Percentiles rank a stretch among this genome's conserved stretches.
Evolutionary conservation across 2,329 filamentous ascomycete species (phyloP).

Genomic region (Cladobotryum mycophilum): DNA sequence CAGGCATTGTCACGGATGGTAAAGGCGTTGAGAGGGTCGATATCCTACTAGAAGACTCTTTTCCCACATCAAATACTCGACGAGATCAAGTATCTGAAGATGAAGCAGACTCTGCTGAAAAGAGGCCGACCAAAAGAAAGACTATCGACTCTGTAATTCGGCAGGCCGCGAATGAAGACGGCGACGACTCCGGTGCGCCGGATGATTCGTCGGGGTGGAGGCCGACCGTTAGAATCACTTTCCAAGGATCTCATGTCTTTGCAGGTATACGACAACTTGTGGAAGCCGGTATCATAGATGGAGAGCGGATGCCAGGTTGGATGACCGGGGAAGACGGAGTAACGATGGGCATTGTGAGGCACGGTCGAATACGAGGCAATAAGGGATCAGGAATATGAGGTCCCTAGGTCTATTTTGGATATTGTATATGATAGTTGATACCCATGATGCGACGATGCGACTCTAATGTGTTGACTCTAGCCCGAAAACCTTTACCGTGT

Average conservation of each 20-base stretch:
- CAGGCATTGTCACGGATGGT: conserved; percentile 48
- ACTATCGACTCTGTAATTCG: conserved; percentile 31
- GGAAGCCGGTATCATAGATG: conserved; percentile 68
- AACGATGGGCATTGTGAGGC: conserved; percentile 62
- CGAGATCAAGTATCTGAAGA: conserved; percentile 17
- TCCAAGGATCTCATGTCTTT: conserved; percentile 74
- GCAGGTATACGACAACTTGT: conserved; percentile 72
- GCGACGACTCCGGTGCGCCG: conserved; percentile 11
- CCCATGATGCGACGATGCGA: conserved; percentile 13
- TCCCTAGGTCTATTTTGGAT: conserved; percentile 16
- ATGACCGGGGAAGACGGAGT: conserved; percentile 84
- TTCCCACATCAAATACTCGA: conserved; percentile 28
- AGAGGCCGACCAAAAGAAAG: conserved; percentile 21
- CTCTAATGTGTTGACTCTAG: conserved; percentile 37
- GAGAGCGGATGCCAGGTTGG: conserved; percentile 78
- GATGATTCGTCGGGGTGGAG: conserved; percentile 25
- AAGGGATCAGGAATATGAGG: conserved; percentile 48
- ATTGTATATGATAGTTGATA: conserved; percentile 23
- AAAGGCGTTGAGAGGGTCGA: conserved; percentile 58
- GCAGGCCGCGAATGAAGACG: conserved; percentile 20
- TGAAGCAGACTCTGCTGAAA: conserved; percentile 16
- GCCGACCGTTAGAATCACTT: conserved; percentile 52
- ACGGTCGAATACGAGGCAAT: conserved; percentile 57
- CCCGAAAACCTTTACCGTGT: conserved; percentile 74
- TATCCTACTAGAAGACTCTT: conserved; percentile 53